Base-by-base conservation (phyloP, 2,329 filamentous ascomycete genomes). In the Periconia macrospinosa region DNA sequence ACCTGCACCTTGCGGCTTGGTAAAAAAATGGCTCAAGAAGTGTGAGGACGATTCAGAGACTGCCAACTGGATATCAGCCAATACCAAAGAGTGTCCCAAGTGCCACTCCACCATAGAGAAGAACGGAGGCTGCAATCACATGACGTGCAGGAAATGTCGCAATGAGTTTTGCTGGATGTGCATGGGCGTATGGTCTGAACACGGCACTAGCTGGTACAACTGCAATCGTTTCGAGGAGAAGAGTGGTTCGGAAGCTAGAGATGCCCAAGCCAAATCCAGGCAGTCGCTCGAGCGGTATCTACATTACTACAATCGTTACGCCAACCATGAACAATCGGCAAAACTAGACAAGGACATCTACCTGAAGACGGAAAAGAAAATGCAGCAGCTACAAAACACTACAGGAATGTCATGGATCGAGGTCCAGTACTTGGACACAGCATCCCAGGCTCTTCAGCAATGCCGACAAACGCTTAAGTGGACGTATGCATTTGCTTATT, bases 121-220 rank as follows among this genome's bases (percentile, higher is more conserved):
- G 84, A 99, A 99, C 62, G 92, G 92, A 49, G 92, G 92, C 3
- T 97, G 92, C 79, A 97, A 97, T 77, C 92, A 97, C 74, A 97
- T 97, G 92, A 97, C 92, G 0, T 97, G 92, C 72, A 83, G 92
- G 52, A 97, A 97, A 75, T 97, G 92, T 79, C 91, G 92, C 68
- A 88, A 97, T 69, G 92, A 97, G 69, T 97, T 99, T 69, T 99
- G 94, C 78, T 99, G 94, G 94, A 97, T 99, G 90, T 99, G 94
- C 70, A 99, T 99, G 94, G 94, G 94, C 0, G 80, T 96, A 1
- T 99, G 94, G 94, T 95, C 92, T 1, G 94, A 99, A 75, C 94
- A 99, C 72, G 94, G 94, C 58, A 99, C 93, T 3, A 96, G 91
- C 76, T 99, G 94, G 94, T 99, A 99, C 80, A 99, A 96, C 75